phyloP scores from a whole-genome alignment of 768 basidiomycete species.

The Rhodotorula taiwanensis region DNA sequence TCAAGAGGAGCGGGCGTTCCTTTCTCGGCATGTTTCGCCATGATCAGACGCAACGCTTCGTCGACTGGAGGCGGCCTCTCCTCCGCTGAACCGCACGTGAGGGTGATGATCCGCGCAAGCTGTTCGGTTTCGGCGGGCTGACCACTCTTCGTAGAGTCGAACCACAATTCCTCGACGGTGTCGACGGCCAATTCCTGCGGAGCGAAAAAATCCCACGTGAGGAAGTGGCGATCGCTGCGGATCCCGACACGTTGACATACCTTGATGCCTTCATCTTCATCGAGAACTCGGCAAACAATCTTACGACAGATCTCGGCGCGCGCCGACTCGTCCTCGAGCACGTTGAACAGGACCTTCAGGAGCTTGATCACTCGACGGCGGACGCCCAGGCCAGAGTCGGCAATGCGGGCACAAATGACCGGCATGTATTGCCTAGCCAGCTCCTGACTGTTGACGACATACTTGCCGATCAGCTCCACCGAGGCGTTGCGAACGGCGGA shows the following conservation, averaged over 20 bases:
- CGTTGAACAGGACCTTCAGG: constrained; percentile 69
- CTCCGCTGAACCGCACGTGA: constrained; percentile 69
- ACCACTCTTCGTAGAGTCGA: constrained; percentile 42
- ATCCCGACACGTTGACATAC: no score
- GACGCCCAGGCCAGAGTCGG: constrained; percentile 86
- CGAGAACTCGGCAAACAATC: constrained; percentile 73
- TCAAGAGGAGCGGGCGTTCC: constrained; percentile 45
- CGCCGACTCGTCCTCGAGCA: constrained; percentile 56
- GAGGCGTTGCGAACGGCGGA: constrained; percentile 94
- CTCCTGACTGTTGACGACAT: constrained; percentile 79
- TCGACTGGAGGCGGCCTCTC: constrained; percentile 79
- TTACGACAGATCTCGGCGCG: constrained; percentile 73
- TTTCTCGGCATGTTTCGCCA: constrained; percentile 58
- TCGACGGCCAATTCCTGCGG: constrained; percentile 72
- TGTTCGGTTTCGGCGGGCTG: background rate
- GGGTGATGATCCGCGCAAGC: constrained; percentile 60
- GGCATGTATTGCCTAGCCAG: constrained; percentile 85
- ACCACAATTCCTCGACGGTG: constrained; percentile 87
- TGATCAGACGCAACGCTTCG: constrained; percentile 74
- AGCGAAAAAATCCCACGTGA: constrained; percentile 8
- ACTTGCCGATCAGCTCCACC: constrained; percentile 95
- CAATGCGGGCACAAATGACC: constrained; percentile 80
- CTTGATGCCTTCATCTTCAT: constrained; percentile 91
- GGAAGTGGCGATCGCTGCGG: background rate
- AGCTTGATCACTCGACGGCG: constrained; percentile 94